These are phyloP conservation scores for Parasarocladium wereldwijsianum DNA, from an alignment of 2,329 filamentous ascomycete genomes.

Conservation along the genomic window DNA sequence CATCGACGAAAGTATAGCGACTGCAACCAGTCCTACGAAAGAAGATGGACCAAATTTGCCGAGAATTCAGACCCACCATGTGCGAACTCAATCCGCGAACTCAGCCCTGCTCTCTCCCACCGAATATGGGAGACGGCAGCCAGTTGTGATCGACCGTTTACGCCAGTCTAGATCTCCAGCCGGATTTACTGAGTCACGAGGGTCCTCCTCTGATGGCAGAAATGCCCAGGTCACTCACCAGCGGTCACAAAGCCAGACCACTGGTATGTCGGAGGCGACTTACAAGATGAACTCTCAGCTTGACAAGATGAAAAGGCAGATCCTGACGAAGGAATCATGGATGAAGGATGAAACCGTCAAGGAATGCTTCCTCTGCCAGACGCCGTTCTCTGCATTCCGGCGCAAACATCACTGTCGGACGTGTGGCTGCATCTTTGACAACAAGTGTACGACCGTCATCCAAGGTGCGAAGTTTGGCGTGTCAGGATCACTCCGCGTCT, in stretches of 20 bases:
- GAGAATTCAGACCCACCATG: constrained; percentile 19
- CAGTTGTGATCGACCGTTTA: constrained; percentile 39
- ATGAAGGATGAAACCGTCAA: constrained; percentile 98
- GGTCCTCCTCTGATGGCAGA: constrained; percentile 37
- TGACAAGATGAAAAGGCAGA: constrained; percentile 66
- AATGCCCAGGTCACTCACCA: neutral
- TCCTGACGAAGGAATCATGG: constrained; percentile 93
- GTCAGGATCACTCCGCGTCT: constrained; percentile 70
- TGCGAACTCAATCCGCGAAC: constrained; percentile 17
- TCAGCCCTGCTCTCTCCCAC: constrained; percentile 22
- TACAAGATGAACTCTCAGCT: constrained; percentile 46
- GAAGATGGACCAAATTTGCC: constrained; percentile 16
- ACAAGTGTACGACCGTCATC: constrained; percentile 87
- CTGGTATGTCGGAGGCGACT: constrained; percentile 28
- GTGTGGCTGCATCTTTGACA: constrained; percentile 97
- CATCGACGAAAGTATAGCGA: constrained; percentile 29
- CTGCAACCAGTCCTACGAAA: constrained; percentile 28
- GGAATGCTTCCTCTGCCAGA: constrained; percentile 86
- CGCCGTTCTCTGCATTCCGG: constrained; percentile 82
- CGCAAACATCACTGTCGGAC: constrained; percentile 93
- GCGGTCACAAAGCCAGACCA: too few species aligned
- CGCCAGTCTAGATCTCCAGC: constrained; percentile 28
- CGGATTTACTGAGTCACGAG: constrained; percentile 34
- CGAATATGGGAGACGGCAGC: constrained; percentile 26
- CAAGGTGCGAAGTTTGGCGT: constrained; percentile 80